Base-by-base conservation (phyloP, 2,329 filamentous ascomycete genomes). In the Cladophialophora carrionii region DNA sequence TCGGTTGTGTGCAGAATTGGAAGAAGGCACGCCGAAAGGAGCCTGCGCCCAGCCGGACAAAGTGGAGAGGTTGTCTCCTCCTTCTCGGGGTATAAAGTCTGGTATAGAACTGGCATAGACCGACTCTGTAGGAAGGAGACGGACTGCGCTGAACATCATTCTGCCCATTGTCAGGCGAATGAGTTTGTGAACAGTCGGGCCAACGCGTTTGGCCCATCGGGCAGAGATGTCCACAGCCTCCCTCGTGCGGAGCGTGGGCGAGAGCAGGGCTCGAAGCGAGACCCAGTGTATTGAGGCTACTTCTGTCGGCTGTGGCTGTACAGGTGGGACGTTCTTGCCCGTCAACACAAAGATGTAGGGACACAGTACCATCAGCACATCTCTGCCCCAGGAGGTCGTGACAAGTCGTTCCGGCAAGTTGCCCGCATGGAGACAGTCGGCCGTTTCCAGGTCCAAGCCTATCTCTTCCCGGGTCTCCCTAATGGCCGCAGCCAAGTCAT, bases 231-330 rank as follows among this genome's bases (percentile, higher is more conserved):
- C 85, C 61, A 88, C 85, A 69, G 84, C 83, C 73, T 87, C 85
- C 64, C 84, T 81, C 0, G 86, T 88, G 24, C 87, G 82, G n/a
- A 86, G 80, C 1, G 79, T 78, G 1, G 86, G 83, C 0, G 84
- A 82, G n/a, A 89, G 78, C 7, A 90, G 81, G 20, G 83, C 83
- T 58, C 84, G 80, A 2, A 90, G 74, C 12, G 88, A 84, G 3
- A 90, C 87, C 88, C 88, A 90, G 74, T 90, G 88, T 1, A 85
- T 84, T 1, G 87, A 87, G 26, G 86, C 87, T 22, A 90, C 87
- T 76, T 90, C 88, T 34, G 84, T 84, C 4, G 87, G 87, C 71
- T 90, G 87, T n/a, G 90, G 79, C 53, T 81, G 81, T 46, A 90
- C 79, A 0, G 82, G 76, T 4, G 87, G 86, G 4, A 84, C 78